Conservation (phyloP, 1,139 yeast species). For the Pichia sp. region DNA sequence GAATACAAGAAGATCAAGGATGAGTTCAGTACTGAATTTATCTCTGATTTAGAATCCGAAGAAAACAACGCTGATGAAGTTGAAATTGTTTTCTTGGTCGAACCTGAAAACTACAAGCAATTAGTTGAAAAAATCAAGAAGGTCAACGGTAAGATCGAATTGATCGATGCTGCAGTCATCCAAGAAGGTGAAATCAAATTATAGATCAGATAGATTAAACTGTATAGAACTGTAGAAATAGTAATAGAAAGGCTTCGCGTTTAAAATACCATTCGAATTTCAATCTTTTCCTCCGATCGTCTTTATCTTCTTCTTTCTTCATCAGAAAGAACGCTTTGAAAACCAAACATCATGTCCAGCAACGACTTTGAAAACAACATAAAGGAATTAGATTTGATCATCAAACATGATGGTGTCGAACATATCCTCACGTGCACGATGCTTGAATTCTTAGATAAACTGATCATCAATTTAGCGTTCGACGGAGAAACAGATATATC, state of each 20-base stretch:
- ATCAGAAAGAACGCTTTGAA: background rate
- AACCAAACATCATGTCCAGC: slow-evolving; percentile 2
- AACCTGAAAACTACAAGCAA: slow-evolving; percentile 81
- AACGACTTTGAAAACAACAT: slow-evolving; percentile 4
- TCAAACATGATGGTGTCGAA: slow-evolving; percentile 6
- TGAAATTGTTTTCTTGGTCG: slow-evolving; percentile 67
- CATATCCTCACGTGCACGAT: slow-evolving; percentile 25
- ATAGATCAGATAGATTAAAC: background rate
- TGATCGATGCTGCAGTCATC: slow-evolving; percentile 86
- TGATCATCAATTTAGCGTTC: slow-evolving; percentile 34
- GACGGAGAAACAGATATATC: slow-evolving; percentile 43
- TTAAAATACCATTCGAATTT: too few species aligned
- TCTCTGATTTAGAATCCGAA: slow-evolving; percentile 29
- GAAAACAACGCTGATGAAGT: slow-evolving; percentile 47
- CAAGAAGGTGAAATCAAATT: slow-evolving; percentile 47
- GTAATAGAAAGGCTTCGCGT: too few species aligned
- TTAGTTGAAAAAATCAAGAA: slow-evolving; percentile 57
- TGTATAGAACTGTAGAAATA: background rate
- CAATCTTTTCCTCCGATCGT: too few species aligned
- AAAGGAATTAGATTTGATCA: slow-evolving; percentile 10
- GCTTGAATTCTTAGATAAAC: slow-evolving; percentile 34
- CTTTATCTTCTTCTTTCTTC: too few species aligned
- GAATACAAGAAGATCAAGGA: slow-evolving; percentile 31
- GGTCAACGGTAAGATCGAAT: slow-evolving; percentile 72
- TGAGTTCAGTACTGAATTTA: slow-evolving; percentile 19